Evolutionary conservation across 805 yeast species (phyloP).

Genomic region (Metschnikowia picachoensis): DNA sequence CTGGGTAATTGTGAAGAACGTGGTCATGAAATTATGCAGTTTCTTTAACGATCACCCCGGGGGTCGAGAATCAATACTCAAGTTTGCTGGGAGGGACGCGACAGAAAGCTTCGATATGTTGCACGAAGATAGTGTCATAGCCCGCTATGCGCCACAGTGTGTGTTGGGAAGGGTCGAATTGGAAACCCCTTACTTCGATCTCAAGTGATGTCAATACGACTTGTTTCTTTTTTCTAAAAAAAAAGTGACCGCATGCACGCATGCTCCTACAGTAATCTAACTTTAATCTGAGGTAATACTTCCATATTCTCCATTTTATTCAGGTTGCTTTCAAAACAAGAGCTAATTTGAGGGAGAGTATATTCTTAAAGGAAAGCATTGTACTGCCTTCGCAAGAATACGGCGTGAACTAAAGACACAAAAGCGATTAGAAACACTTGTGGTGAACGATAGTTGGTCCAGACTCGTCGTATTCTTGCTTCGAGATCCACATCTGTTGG

Average conservation of each 20-base stretch:
- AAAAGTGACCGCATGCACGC: no score
- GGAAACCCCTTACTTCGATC: conserved; percentile 37
- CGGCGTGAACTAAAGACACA: conserved; percentile 5
- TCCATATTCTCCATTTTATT: conserved; percentile 12
- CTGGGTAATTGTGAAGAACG: conserved; percentile 53
- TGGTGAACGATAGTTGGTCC: conserved; percentile 99
- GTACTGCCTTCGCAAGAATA: conserved; percentile 13
- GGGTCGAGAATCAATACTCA: conserved; percentile 51
- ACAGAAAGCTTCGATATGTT: conserved; percentile 49
- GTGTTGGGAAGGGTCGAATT: conserved; percentile 54
- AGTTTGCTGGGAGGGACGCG: conserved; percentile 47
- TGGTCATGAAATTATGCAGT: conserved; percentile 45
- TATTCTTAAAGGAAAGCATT: conserved; percentile 10
- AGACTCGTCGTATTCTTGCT: conserved; percentile 99
- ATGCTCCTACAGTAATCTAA: no score
- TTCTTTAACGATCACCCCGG: conserved; percentile 55
- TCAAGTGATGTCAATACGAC: conserved; percentile 10
- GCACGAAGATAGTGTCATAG: conserved; percentile 54
- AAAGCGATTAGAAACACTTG: conserved; percentile 74
- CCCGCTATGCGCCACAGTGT: conserved; percentile 44
- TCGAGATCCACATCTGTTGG: conserved; percentile 99
- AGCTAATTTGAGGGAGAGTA: conserved; percentile 8
- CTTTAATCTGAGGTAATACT: conserved; percentile 5
- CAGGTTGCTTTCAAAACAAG: conserved; percentile 17
- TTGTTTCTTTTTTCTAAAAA: no score